Conservation (phyloP, 2,329 filamentous ascomycete species). For the Talaromyces funiculosus region DNA sequence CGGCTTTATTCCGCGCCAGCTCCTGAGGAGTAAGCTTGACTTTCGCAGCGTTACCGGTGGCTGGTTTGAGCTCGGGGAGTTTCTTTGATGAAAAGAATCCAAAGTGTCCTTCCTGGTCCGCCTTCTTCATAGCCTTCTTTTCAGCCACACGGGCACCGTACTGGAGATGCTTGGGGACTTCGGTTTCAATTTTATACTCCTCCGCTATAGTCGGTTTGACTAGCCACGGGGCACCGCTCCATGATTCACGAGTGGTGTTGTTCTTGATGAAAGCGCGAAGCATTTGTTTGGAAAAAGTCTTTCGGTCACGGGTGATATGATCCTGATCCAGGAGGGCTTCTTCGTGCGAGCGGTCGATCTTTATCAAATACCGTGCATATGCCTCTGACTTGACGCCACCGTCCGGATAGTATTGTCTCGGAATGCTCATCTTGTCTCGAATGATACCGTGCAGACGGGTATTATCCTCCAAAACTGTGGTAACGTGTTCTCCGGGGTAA, state of each 20-base stretch:
- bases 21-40: slow-evolving; percentile 47
- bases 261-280: slow-evolving; percentile 92
- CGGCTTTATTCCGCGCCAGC: slow-evolving; percentile 41
- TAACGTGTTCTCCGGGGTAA: slow-evolving; percentile 80
- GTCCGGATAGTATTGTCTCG: slow-evolving; percentile 54
- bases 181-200: slow-evolving; percentile 79
- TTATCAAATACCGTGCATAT: slow-evolving; percentile 75
- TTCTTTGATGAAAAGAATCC: slow-evolving; percentile 50
- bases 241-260: slow-evolving; percentile 83
- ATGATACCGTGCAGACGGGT: slow-evolving; percentile 69
- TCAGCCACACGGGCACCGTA: slow-evolving; percentile 75
- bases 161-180: slow-evolving; percentile 74
- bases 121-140: slow-evolving; percentile 65
- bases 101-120: slow-evolving; percentile 45
- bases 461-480: slow-evolving; percentile 63
- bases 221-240: slow-evolving; percentile 94
- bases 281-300: slow-evolving; percentile 90
- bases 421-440: slow-evolving; percentile 77
- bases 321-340: slow-evolving; percentile 75
- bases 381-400: slow-evolving; percentile 62
- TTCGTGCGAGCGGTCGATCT: slow-evolving; percentile 60
- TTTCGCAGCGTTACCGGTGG: slow-evolving; percentile 61
- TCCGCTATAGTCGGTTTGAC: slow-evolving; percentile 82
- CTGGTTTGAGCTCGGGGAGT: slow-evolving; percentile 68
- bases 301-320: slow-evolving; percentile 79